Evolutionary conservation across 768 basidiomycete genomes (phyloP), one percentile per base, ranked within the genome.

Genomic region (Porpolomopsis calyptriformis): DNA sequence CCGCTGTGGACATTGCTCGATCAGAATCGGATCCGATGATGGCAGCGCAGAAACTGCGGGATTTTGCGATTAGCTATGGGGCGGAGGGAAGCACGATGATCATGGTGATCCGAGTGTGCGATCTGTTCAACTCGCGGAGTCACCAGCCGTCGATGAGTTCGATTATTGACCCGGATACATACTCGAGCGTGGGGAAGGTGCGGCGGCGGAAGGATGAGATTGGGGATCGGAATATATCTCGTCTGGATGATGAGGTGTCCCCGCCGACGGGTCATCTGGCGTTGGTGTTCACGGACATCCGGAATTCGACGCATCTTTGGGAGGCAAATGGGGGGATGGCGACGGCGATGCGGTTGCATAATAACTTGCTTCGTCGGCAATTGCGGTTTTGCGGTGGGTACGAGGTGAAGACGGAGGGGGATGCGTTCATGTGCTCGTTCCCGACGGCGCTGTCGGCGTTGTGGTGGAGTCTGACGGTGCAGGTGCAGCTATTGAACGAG

Each of bases 331-430:
- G 85, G 0, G 92, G 93, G 2, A 99, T 98, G 93, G 80, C 85
- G 18, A 85, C 83, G 0, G 92, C 93, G 2, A 93, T 96, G 73
- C 78, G 80, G 22, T 64, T 91, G 53, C 96, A 99, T 65, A 93
- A 98, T 60, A 73, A 67, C 42, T 71, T 97, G 19, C 72, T 98
- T 38, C 80, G 96, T 18, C 76, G 93, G 4, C 81, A 85, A 49
- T 68, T 97, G 25, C 79, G 94, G 23, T 71, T 85, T 34, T 93
- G 92, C 55, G 92, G 92, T 23, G 96, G 96, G 1, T 99, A 98
- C 62, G 91, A 97, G 65, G 94, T 98, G 57, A 99, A 99, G 67
- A 99, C 96, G 9, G 96, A 99, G 80, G 96, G 96, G 23, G 96
- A 98, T 57, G 82, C 94, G 0, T 99, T 99, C 71, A 93, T 99